Base-by-base conservation (phyloP, 805 yeast genomes). In the Isabelozyma pseudorhagii region DNA sequence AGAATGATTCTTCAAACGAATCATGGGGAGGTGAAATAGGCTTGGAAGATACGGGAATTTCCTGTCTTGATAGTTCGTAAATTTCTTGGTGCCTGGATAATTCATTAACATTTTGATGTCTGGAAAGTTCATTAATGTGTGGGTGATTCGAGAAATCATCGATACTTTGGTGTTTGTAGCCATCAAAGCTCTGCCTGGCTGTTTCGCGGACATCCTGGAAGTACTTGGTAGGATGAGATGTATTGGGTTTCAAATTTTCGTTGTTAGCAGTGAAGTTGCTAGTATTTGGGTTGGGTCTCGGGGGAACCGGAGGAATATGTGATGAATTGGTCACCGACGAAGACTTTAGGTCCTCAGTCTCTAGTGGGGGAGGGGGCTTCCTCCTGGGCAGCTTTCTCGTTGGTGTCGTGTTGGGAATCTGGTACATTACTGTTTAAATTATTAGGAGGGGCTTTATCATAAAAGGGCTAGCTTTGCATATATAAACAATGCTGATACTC, bases 291-390 rank as follows among this genome's bases (percentile, higher is more conserved):
- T 13, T 31, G 5, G 36, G 36, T 14, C 46, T 42, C 13, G 50
- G 42, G 9, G 46, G 46, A 4, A 47, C 40, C 13, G 42, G 36
- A 18, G 50, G 50, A 11, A 31, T 31, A 31, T 31, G n/a, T 31
- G 36, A 6, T 31, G 36, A 21, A 21, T 21, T 21, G 25, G 25
- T 21, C 6, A 6, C 25, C 6, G 25, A 21, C 25, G 36, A 31
- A 1, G 48, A 38, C 31, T 31, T 28, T 31, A 40, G 15, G 41
- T 9, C 34, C 42, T 11, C 25, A 7, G 25, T 5, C 25, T 18
- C 29, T 2, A 43, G 40, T 11, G 14, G 43, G 5, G 65, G 66
- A 11, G 70, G 70, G 4, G 70, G 70, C 43, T 63, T 64, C 40
- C 68, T 53, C 48, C 67, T 50, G 44, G 63, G 50, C 9, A 60